Conservation (phyloP, 1,284 basidiomycete genomes). For the Tilletia horrida region DNA sequence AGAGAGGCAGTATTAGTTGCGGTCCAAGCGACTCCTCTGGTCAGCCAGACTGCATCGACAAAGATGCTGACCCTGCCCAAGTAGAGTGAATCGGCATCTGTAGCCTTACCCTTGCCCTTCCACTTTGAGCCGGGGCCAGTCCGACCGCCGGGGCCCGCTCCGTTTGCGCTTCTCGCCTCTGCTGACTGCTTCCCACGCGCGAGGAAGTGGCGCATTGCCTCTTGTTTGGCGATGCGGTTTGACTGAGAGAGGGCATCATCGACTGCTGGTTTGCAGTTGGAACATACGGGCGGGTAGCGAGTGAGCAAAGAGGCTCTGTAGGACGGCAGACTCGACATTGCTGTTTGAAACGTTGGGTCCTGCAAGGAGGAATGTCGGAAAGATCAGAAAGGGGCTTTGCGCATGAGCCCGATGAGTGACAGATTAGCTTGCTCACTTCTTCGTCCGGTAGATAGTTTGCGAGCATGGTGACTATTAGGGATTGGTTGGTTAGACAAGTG, state of each 20-base stretch:
- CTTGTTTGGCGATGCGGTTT: conserved; percentile 20
- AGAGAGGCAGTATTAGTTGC: background rate
- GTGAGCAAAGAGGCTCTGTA: conserved; percentile 37
- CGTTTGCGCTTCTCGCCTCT: too few species aligned
- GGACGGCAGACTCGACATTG: conserved; percentile 26
- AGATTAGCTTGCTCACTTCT: background rate
- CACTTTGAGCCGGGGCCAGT: background rate
- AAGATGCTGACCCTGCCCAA: background rate
- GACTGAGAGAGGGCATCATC: conserved; percentile 27
- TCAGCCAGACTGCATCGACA: background rate
- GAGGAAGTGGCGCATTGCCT: conserved; percentile 13
- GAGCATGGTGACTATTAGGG: conserved; percentile 41
- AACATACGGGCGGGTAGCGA: conserved; percentile 40
- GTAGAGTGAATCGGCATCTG: background rate
- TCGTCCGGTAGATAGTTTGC: conserved; percentile 42
- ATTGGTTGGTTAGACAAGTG: conserved; percentile 47
- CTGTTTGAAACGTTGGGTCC: conserved; percentile 29
- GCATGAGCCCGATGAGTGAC: too few species aligned
- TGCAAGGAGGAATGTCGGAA: background rate
- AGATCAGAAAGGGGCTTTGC: too few species aligned
- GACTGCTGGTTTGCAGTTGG: conserved; percentile 29
- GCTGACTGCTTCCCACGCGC: background rate
- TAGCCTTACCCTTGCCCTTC: conserved; percentile 29
- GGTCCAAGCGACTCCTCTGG: conserved; percentile 2
- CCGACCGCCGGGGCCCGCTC: conserved; percentile 1